Evolutionary conservation across 331 rosid species (phyloP).

Genomic region (Acacia pycnantha): DNA sequence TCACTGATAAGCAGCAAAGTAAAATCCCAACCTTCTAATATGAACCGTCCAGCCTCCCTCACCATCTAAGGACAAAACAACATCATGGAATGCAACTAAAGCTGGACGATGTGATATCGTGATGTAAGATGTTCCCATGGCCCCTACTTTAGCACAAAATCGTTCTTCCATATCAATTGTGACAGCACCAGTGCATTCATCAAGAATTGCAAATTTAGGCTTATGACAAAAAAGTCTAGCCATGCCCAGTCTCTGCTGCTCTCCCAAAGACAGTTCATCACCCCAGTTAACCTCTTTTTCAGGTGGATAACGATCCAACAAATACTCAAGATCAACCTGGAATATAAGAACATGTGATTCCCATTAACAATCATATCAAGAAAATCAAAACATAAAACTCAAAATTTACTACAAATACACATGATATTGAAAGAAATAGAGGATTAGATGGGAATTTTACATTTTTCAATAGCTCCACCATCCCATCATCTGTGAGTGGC

Average conservation of each 20-base stretch:
- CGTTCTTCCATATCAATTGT: constrained; percentile 99
- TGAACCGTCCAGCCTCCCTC: constrained; percentile 99
- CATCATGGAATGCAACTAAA: constrained; percentile 94
- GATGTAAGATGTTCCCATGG: constrained; percentile 99
- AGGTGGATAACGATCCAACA: constrained; percentile 84
- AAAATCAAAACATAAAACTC: constrained; percentile 20
- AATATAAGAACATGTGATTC: constrained; percentile 26
- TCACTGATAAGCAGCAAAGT: constrained; percentile 23
- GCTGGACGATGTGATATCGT: constrained; percentile 99
- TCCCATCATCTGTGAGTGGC: constrained; percentile 75
- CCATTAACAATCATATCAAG: constrained; percentile 23
- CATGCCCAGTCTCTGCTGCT: constrained; percentile 98
- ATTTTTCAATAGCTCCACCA: constrained; percentile 89
- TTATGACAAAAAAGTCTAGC: constrained; percentile 96
- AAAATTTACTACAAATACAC: constrained; percentile 4
- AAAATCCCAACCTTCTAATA: constrained; percentile 60
- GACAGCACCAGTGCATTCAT: constrained; percentile 99
- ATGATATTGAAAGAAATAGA: constrained; percentile 20
- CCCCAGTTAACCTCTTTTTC: constrained; percentile 98
- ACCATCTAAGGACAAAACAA: constrained; percentile 94
- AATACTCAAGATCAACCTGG: constrained; percentile 97
- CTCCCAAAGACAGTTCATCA: constrained; percentile 95
- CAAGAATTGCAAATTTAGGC: constrained; percentile 98
- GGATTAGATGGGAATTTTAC: constrained; percentile 39
- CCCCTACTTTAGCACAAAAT: constrained; percentile 94